Percentiles rank a stretch among this genome's conserved stretches.
phyloP scores from a whole-genome alignment of 306 rosid genomes.

The Abrus pulchellus region DNA sequence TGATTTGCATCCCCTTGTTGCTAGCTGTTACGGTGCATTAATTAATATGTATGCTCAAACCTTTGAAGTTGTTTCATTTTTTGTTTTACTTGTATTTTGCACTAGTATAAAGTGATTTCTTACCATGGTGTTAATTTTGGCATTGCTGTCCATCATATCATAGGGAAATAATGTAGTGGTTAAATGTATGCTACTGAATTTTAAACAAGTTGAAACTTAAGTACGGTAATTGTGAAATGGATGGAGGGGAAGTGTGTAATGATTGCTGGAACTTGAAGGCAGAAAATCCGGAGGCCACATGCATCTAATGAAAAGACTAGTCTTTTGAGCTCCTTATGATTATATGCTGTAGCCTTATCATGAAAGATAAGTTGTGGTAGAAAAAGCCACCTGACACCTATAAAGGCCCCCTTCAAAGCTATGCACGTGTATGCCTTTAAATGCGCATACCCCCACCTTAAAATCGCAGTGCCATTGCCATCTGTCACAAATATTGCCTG shows the following conservation, averaged over 20 bases:
- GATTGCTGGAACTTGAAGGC: conserved; percentile 32
- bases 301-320: conserved; percentile 52
- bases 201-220: neutral
- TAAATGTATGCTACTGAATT: neutral
- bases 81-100: neutral
- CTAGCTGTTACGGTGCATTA: neutral
- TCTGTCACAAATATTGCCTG: neutral
- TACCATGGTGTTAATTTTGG: conserved; percentile 7
- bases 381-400: conserved; percentile 35
- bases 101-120: neutral
- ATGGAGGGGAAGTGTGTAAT: conserved; percentile 36
- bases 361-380: conserved; percentile 49
- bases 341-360: conserved; percentile 43
- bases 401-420: conserved; percentile 48
- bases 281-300: conserved; percentile 49
- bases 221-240: conserved; percentile 15
- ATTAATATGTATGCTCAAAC: neutral
- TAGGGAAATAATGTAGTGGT: neutral
- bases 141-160: neutral
- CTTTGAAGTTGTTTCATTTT: neutral
- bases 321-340: conserved; percentile 48
- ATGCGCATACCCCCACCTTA: conserved; percentile 41
- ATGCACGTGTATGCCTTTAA: conserved; percentile 54
- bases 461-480: conserved; percentile 16
- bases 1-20: conserved; percentile 20